These are phyloP conservation scores for Beverwykella pulmonaria DNA, from an alignment of 495 filamentous ascomycete species.

Conservation along the genomic window DNA sequence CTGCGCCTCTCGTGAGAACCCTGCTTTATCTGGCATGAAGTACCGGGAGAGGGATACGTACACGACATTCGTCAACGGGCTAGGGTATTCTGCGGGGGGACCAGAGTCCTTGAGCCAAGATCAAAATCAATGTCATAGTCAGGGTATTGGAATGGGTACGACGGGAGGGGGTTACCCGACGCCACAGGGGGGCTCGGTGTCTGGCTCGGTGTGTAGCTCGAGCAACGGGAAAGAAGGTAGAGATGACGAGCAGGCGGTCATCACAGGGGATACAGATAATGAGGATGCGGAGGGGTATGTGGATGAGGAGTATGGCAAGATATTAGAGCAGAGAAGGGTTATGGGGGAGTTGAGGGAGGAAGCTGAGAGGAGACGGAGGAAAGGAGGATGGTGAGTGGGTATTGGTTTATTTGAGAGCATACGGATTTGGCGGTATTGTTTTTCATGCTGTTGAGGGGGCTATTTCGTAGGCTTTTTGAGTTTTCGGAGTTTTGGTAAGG, in stretches of 20 bases:
- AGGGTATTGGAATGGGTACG: no score
- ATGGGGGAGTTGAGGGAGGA: neutral
- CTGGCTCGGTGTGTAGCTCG: neutral
- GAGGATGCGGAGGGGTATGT: constrained; percentile 9
- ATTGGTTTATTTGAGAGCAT: neutral
- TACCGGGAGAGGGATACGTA: no score
- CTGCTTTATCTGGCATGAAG: no score
- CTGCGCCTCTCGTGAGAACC: no score
- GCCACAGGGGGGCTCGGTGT: no score
- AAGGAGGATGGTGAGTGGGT: neutral
- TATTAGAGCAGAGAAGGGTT: constrained; percentile 7
- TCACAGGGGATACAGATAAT: neutral
- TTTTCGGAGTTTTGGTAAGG: no score
- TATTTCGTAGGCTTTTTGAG: no score
- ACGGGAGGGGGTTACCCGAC: neutral
- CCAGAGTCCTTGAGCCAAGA: no score
- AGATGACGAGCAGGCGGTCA: constrained; percentile 5
- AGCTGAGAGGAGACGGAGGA: neutral
- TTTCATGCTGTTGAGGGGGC: neutral
- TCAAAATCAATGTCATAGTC: no score
- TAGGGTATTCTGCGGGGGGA: no score
- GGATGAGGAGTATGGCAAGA: neutral
- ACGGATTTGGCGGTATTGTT: neutral
- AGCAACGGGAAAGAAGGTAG: neutral
- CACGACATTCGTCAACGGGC: no score